phyloP scores from a whole-genome alignment of 2,329 filamentous ascomycete species.

The Salinomyces thailandicus region DNA sequence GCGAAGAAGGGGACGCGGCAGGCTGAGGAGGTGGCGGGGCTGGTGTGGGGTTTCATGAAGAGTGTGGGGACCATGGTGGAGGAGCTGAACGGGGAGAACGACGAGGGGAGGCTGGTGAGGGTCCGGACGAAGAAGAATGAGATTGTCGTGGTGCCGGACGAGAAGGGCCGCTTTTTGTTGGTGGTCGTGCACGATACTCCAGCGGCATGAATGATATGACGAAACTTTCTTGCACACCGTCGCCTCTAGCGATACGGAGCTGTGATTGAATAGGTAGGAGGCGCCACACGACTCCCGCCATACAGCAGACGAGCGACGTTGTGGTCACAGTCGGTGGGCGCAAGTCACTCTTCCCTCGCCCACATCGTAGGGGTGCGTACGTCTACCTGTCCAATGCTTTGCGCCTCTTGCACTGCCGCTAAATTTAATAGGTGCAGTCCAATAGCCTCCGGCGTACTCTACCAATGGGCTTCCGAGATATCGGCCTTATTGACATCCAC shows the following conservation, averaged over 20 bases:
- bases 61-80: constrained; percentile 59
- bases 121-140: constrained; percentile 78
- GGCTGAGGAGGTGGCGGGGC: constrained; percentile 60
- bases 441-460: too few species aligned
- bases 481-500: constrained; percentile 58
- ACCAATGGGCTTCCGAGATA: constrained; percentile 60
- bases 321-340: too few species aligned
- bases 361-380: too few species aligned
- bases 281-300: too few species aligned
- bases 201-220: constrained; percentile 48
- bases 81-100: constrained; percentile 64
- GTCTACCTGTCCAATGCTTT: too few species aligned
- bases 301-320: background rate
- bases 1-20: constrained; percentile 31
- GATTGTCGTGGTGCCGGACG: constrained; percentile 69
- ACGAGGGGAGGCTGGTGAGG: constrained; percentile 65
- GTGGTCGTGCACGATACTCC: constrained; percentile 76
- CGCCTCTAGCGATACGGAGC: too few species aligned
- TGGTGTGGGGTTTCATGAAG: constrained; percentile 68
- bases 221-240: too few species aligned
- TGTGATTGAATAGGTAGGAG: too few species aligned
- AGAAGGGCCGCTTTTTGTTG: constrained; percentile 56
- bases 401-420: too few species aligned
- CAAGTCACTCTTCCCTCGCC: too few species aligned
- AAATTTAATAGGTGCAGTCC: too few species aligned